Evolutionary conservation across 2,329 filamentous ascomycete genomes (phyloP).

Genomic region (Phialocephala sp.): DNA sequence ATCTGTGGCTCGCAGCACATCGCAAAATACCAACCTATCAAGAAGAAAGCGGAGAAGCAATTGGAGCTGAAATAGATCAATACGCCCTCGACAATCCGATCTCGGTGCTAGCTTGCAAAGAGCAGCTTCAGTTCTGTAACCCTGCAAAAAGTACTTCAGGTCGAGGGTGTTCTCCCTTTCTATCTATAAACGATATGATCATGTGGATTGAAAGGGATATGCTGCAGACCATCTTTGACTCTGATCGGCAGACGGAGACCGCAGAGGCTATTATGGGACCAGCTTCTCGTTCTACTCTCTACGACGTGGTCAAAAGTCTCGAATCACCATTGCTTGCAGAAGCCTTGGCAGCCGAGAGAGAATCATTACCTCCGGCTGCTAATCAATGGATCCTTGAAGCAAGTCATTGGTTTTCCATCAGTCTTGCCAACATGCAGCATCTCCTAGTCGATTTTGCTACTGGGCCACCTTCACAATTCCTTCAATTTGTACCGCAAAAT

Average conservation of each 20-base stretch:
- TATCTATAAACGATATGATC: neutral
- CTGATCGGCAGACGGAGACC: neutral
- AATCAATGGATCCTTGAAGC: neutral
- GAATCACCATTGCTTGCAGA: neutral
- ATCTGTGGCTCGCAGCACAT: slow-evolving; percentile 6
- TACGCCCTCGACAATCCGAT: neutral
- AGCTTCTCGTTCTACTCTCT: neutral
- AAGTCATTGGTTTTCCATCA: neutral
- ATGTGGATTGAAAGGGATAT: neutral
- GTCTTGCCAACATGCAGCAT: neutral
- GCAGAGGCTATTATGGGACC: neutral
- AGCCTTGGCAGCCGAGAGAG: neutral
- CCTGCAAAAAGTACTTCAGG: neutral
- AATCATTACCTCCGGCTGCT: neutral
- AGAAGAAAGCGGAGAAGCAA: neutral
- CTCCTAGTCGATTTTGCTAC: neutral
- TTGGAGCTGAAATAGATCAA: neutral
- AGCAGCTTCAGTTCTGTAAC: slow-evolving; percentile 7
- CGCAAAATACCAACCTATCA: neutral
- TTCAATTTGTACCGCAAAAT: neutral
- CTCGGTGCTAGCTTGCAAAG: neutral
- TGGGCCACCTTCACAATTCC: neutral
- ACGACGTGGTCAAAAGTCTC: neutral
- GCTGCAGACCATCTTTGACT: neutral
- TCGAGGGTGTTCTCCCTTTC: neutral